A percentile compares a stretch with the other conserved stretches of the same genome.
These are phyloP conservation scores for Populus hybrid DNA, from an alignment of 441 rosid species.

Conservation along the genomic window DNA sequence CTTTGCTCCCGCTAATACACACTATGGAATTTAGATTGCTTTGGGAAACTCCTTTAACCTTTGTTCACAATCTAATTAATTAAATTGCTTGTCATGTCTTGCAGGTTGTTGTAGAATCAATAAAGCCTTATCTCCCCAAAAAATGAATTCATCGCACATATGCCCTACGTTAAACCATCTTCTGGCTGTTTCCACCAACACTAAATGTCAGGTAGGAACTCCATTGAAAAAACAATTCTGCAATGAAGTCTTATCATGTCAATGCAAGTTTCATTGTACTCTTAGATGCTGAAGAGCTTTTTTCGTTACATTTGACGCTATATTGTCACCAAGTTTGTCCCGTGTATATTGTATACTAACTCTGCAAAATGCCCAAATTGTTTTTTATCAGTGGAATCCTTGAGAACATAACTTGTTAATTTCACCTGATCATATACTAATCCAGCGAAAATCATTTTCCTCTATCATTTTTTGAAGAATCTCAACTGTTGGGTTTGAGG, in stretches of 20 bases:
- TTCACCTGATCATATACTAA: no score
- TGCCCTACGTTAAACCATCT: background rate
- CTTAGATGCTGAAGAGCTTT: background rate
- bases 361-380: no score
- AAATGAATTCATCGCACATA: slow-evolving; percentile 21
- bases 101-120: slow-evolving; percentile 70
- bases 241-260: background rate
- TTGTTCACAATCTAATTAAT: background rate
- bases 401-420: no score
- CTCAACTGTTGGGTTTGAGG: no score
- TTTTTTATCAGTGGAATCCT: no score
- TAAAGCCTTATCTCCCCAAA: slow-evolving; percentile 55
- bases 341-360: background rate
- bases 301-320: background rate
- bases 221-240: background rate
- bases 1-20: background rate
- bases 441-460: no score
- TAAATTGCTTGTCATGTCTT: slow-evolving; percentile 5
- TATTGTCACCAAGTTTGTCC: background rate
- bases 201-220: background rate
- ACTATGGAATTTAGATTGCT: background rate
- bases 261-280: background rate
- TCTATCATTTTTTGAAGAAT: no score
- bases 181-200: slow-evolving; percentile 12
- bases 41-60: background rate